Percentiles rank a stretch among this genome's conserved stretches.
These are phyloP conservation scores for Thraustotheca clavata DNA, from an alignment of 352 stramenopile genomes.

Conservation along the genomic window DNA sequence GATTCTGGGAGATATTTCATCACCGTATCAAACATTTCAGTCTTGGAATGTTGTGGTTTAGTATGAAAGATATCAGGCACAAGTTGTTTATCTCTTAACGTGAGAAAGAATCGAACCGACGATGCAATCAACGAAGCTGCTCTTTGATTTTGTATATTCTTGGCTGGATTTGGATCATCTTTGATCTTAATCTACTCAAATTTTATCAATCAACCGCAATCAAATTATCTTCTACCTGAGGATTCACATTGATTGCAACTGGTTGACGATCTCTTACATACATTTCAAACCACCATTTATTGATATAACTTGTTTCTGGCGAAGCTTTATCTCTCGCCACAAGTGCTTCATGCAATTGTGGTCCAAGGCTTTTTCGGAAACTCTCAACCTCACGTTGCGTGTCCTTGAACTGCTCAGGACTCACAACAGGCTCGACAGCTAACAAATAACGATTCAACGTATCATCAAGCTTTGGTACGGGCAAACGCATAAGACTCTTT, in stretches of 20 bases:
- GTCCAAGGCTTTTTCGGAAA: conserved; percentile 52
- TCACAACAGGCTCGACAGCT: conserved; percentile 66
- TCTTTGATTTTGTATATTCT: conserved; percentile 79
- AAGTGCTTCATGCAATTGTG: conserved; percentile 63
- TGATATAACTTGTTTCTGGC: conserved; percentile 87
- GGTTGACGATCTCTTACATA: conserved; percentile 82
- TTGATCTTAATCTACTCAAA: conserved; percentile 69
- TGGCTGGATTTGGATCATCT: conserved; percentile 62
- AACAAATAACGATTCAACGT: conserved; percentile 67
- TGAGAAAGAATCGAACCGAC: conserved; percentile 71
- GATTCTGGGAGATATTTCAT: conserved; percentile 73
- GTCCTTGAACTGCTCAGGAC: conserved; percentile 40
- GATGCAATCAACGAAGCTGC: conserved; percentile 82
- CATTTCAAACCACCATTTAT: conserved; percentile 91
- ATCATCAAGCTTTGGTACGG: conserved; percentile 84
- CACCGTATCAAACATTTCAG: conserved; percentile 68
- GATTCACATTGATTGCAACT: conserved; percentile 88
- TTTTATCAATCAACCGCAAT: too few species aligned
- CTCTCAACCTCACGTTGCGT: conserved; percentile 41
- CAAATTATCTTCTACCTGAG: conserved; percentile 47
- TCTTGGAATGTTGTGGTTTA: conserved; percentile 76
- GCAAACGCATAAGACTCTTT: conserved; percentile 70
- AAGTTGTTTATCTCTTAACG: conserved; percentile 66
- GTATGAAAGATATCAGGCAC: conserved; percentile 86
- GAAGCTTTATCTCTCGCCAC: conserved; percentile 67